Conservation (phyloP, 169 alveolate species). For the Plasmodium reichenowi region DNA sequence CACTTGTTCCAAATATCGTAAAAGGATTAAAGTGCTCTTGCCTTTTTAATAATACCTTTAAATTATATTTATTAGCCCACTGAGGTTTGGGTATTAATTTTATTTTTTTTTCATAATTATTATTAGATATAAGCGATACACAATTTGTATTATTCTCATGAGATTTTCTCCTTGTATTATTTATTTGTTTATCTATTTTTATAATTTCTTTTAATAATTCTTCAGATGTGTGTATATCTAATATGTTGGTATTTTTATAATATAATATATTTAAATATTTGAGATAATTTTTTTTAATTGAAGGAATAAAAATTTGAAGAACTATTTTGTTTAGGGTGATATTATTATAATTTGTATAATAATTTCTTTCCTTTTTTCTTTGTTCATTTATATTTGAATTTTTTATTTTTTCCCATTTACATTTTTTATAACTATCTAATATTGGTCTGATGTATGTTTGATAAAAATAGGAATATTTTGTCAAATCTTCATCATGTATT, state of each 20-base stretch:
- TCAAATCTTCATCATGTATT: slow-evolving; percentile 50
- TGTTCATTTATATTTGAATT: slow-evolving; percentile 14
- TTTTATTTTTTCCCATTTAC: slow-evolving; percentile 39
- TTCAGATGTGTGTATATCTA: slow-evolving; percentile 12
- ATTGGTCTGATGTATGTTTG: slow-evolving; percentile 53
- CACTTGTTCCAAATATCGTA: slow-evolving; percentile 70
- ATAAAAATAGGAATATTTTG: slow-evolving; percentile 49
- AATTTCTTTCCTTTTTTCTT: neutral
- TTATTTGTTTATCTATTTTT: slow-evolving; percentile 34
- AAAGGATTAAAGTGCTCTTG: slow-evolving; percentile 67
- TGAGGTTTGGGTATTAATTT: slow-evolving; percentile 53
- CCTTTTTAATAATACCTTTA: slow-evolving; percentile 39
- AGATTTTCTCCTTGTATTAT: slow-evolving; percentile 32
- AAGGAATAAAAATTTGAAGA: slow-evolving; percentile 50
- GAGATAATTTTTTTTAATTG: slow-evolving; percentile 57
- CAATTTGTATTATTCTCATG: slow-evolving; percentile 13
- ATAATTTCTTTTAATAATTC: slow-evolving; percentile 59
- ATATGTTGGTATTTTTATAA: slow-evolving; percentile 4
- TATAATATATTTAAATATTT: slow-evolving; percentile 29
- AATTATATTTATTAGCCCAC: slow-evolving; percentile 42
- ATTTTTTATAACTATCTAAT: slow-evolving; percentile 50
- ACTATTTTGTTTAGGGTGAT: slow-evolving; percentile 45
- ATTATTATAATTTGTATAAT: neutral
- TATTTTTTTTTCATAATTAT: slow-evolving; percentile 64
- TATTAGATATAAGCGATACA: neutral